phyloP scores from a whole-genome alignment of 2,329 filamentous ascomycete species.

The Gliomastix tumulicola region DNA sequence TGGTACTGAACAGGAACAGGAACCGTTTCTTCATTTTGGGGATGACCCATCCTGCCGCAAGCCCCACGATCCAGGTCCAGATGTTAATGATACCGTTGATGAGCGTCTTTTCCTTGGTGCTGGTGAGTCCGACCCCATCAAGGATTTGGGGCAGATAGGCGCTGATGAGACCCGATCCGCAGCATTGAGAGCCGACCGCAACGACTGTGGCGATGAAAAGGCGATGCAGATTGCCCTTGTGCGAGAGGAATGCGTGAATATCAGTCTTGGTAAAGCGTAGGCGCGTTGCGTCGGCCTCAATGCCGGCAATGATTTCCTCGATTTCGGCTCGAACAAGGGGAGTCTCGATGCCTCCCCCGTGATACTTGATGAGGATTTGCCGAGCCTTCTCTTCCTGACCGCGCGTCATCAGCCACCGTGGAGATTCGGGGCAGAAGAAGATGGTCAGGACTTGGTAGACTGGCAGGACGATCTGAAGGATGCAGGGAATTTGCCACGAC shows the following conservation, averaged over 20 bases:
- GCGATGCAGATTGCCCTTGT: conserved; percentile 6
- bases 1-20: conserved; percentile 25
- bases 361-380: conserved; percentile 18
- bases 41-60: conserved; percentile 3
- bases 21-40: conserved; percentile 6
- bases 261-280: conserved; percentile 6
- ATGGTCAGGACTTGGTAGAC: conserved; percentile 29
- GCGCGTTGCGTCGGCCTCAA: conserved; percentile 5
- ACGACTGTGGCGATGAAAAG: conserved; percentile 2
- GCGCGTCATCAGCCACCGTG: conserved; percentile 32
- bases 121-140: conserved; percentile 23
- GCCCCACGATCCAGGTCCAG: conserved; percentile 4
- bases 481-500: conserved; percentile 38
- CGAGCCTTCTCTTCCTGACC: conserved; percentile 28
- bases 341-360: conserved; percentile 6
- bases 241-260: conserved; percentile 1
- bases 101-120: conserved; percentile 20
- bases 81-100: conserved; percentile 18
- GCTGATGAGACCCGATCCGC: conserved; percentile 3
- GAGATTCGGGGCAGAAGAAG: conserved; percentile 33
- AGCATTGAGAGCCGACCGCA: conserved; percentile 6
- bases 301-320: conserved; percentile 7
- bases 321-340: conserved; percentile 4
- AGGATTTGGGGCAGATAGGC: conserved; percentile 28
- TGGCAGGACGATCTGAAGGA: conserved; percentile 35